Conservation (phyloP, 257 asterid genomes). For the Nicotiana attenuata region DNA sequence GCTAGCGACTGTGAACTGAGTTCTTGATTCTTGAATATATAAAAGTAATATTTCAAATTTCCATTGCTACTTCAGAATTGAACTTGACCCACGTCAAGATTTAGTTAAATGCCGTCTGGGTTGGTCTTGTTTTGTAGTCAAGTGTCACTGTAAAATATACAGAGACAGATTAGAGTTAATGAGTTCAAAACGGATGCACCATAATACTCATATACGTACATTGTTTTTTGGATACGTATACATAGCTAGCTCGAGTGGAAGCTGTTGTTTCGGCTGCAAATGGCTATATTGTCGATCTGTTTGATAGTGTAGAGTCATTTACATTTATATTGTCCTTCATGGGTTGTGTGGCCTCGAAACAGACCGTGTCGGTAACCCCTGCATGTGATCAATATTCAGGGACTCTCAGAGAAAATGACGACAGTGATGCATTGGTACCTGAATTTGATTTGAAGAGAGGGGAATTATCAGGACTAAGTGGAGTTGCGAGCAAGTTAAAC, state of each 20-base stretch:
- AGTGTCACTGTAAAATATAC: neutral
- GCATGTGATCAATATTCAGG: conserved; percentile 66
- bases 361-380: conserved; percentile 70
- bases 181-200: conserved; percentile 4
- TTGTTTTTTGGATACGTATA: neutral
- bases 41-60: conserved; percentile 12
- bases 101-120: conserved; percentile 36
- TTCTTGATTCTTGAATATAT: conserved; percentile 9
- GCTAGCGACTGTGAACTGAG: conserved; percentile 15
- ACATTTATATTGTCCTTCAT: conserved; percentile 16
- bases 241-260: neutral
- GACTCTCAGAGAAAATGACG: conserved; percentile 29
- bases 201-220: neutral
- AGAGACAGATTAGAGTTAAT: conserved; percentile 10
- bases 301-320: neutral
- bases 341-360: conserved; percentile 93
- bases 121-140: conserved; percentile 18
- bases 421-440: conserved; percentile 41
- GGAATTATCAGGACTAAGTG: conserved; percentile 41
- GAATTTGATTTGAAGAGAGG: conserved; percentile 67
- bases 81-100: conserved; percentile 43
- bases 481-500: conserved; percentile 44
- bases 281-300: neutral
- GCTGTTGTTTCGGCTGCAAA: too few relatives aligned
- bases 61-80: conserved; percentile 12